Evolutionary conservation across 768 basidiomycete genomes (phyloP), one percentile per base, ranked within the genome.

Genomic region (Pholiota microspora): DNA sequence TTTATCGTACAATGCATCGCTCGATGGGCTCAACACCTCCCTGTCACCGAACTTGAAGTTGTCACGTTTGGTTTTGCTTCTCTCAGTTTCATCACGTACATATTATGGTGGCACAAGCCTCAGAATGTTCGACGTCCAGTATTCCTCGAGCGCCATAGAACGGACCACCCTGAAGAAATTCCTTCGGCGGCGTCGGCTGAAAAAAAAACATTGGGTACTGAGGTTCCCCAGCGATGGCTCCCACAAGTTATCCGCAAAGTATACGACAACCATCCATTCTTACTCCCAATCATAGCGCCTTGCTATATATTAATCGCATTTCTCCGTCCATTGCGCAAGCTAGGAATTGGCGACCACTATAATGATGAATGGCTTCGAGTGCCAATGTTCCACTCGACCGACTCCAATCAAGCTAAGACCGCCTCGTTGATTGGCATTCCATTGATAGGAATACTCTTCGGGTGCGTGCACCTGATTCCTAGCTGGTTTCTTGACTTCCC

Each of bases 21-120:
- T 1, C 67, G 73, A 4, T 18, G 47, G 24, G 29, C 15, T 3
- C 49, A 63, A 32, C 23, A 53, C 8, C 63, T 75, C 3, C 59
- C 67, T 7, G 29, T 70, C 18, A 71, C 69, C 2, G 62, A 70
- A 23, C 64, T 75, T 7, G 71, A 77, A 53, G 54, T 73, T 16
- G 58, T 65, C n/a, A 76, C 75, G 1, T 24, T 73, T 25, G 71
- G 67, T 1, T 69, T 70, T 34, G 69, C 66, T 7, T 34, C 64
- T 3, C 58, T 73, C 29, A 72, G 67, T 35, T 51, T 61, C 4
- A 53, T 65, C 12, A 66, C 59, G n/a, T 74, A 71, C 53, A 24
- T 49, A 3, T 45, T 70, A 4, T 75, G 75, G 74, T 74, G 69
- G 73, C 35, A 64, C 23, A 76, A 76, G 55, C 75, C 73, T 0